Evolutionary conservation across 345 rosid genomes (phyloP), one percentile per base, ranked within the genome.

Genomic region (Bretschneidera sinensis): DNA sequence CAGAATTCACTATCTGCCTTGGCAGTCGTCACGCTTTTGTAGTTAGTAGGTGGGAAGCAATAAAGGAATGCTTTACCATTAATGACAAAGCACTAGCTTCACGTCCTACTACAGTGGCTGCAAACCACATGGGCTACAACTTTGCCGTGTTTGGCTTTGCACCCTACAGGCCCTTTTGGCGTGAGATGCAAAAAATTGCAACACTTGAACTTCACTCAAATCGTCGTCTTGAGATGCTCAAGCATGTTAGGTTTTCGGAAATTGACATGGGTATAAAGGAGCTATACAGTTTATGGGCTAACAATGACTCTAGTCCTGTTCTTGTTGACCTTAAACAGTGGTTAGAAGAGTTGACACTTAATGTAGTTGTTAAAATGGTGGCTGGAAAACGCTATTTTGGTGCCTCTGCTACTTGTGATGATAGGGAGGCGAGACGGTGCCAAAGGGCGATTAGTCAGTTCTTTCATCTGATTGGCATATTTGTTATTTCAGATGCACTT

Each of bases 171-270:
- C 61, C 85, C 9, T 81, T 71, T 54, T 85, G 92, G 92, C 87
- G 92, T 11, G 76, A 82, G 57, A 65, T 85, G 80, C 77, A 83
- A n/a, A 90, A 90, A 75, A 79, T 87, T 13, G 78, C n/a, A n/a
- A n/a, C n/a, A n/a, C n/a, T n/a, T n/a, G n/a, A n/a, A n/a, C n/a
- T n/a, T n/a, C n/a, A n/a, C n/a, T n/a, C n/a, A n/a, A 82, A 75
- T 70, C 71, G 75, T 3, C 60, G 88, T 33, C 79, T 87, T 14
- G 84, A 80, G 55, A 64, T 74, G 69, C 70, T 85, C 33, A 79
- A 63, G 60, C 76, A 80, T 48, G 76, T 81, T 39, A 4, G n/a
- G n/a, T n/a, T 31, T 43, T 60, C 78, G 15, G 79, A 69, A 64
- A 58, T 80, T 35, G 63, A 66, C 24, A 18, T 63, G 64, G 66